Percentiles rank a stretch among this genome's conserved stretches.
phyloP scores from a whole-genome alignment of 305 asterid genomes.

The Fraxinus velutina region DNA sequence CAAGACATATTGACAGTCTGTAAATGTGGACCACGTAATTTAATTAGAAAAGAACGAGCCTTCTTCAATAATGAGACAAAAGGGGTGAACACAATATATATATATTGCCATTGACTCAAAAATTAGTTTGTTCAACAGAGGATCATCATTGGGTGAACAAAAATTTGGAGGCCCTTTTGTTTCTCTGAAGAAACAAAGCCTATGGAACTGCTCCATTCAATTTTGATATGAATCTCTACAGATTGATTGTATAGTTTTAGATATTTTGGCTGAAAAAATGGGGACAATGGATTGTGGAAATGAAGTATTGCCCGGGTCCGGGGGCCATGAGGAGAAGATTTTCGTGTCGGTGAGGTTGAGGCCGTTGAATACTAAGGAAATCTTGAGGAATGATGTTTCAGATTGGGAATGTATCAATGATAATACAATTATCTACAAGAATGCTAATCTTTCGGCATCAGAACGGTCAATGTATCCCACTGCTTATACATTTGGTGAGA shows the following conservation, averaged over 20 bases:
- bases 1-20: constrained; percentile 66
- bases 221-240: constrained; percentile 18
- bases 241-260: constrained; percentile 6
- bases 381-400: constrained; percentile 64
- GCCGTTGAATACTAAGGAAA: constrained; percentile 78
- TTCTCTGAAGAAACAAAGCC: constrained; percentile 20
- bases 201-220: not conserved
- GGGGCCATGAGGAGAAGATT: constrained; percentile 67
- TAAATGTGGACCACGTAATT: constrained; percentile 47
- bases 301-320: constrained; percentile 26
- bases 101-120: constrained; percentile 37
- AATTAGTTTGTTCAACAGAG: constrained; percentile 28
- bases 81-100: constrained; percentile 9
- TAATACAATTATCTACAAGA: constrained; percentile 68
- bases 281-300: constrained; percentile 48
- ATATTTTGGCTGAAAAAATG: constrained; percentile 9
- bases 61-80: constrained; percentile 52
- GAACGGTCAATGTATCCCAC: constrained; percentile 88
- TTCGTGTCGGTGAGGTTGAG: constrained; percentile 87
- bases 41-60: constrained; percentile 14
- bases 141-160: constrained; percentile 49
- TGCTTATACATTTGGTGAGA: constrained; percentile 81
- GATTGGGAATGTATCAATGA: constrained; percentile 97
- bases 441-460: constrained; percentile 55
- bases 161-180: constrained; percentile 34